Conservation (phyloP, 176 grass and related monocot genomes). For the Eleusine coracana region DNA sequence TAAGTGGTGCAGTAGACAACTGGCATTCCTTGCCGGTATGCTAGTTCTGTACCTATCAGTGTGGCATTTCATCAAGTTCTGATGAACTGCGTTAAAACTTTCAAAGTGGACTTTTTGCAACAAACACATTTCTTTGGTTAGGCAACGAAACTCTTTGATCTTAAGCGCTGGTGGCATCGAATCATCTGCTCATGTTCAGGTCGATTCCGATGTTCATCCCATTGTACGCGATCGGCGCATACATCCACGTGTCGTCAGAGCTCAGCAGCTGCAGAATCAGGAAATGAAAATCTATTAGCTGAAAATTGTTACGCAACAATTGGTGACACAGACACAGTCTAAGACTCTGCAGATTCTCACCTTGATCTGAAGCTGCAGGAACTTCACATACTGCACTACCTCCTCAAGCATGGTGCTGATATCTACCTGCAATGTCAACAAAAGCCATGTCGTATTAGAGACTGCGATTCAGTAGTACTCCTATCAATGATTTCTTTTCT, state of each 20-base stretch:
- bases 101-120: neutral
- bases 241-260: constrained; percentile 90
- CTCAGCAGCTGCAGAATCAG: constrained; percentile 65
- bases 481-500: neutral
- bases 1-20: neutral
- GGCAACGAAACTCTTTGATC: neutral
- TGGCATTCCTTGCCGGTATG: neutral
- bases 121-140: constrained; percentile 29
- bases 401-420: constrained; percentile 98
- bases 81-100: constrained; percentile 6
- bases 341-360: constrained; percentile 39
- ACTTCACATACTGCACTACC: constrained; percentile 84
- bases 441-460: neutral
- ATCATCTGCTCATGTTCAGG: constrained; percentile 53
- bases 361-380: constrained; percentile 93
- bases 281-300: constrained; percentile 14
- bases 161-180: neutral
- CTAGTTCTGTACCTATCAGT: constrained; percentile 15
- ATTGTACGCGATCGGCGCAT: constrained; percentile 78
- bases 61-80: constrained; percentile 9
- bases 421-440: constrained; percentile 60
- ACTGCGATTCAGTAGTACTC: neutral
- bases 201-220: constrained; percentile 77
- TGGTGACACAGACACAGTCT: neutral
- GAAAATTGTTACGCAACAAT: neutral